These are phyloP conservation scores for Colletotrichum trifolii DNA, from an alignment of 2,329 filamentous ascomycete genomes.

Conservation along the genomic window DNA sequence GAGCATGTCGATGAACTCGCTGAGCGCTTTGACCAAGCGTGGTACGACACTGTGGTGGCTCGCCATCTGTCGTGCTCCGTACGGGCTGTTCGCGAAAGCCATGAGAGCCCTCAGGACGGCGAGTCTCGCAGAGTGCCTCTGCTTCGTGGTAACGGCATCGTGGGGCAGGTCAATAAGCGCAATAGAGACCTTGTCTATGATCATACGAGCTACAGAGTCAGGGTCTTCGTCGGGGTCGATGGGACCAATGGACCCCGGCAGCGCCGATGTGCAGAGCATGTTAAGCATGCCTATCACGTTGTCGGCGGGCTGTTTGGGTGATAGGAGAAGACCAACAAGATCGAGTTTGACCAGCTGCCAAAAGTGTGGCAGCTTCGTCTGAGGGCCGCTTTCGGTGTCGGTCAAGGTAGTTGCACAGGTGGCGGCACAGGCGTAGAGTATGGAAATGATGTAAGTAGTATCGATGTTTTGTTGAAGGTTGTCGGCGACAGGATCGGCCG, in stretches of 20 bases:
- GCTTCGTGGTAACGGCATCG: constrained; percentile 51
- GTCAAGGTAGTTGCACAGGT: constrained; percentile 62
- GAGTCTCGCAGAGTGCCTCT: constrained; percentile 57
- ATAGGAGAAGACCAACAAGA: constrained; percentile 74
- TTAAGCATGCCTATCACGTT: constrained; percentile 74
- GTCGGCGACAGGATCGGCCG: constrained; percentile 38
- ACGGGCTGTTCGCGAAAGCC: constrained; percentile 70
- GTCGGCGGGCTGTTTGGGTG: constrained; percentile 70
- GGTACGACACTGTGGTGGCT: constrained; percentile 77
- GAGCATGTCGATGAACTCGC: constrained; percentile 76
- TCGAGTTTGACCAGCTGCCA: constrained; percentile 77
- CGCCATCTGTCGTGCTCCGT: constrained; percentile 74
- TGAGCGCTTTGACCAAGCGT: constrained; percentile 75
- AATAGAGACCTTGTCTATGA: constrained; percentile 72
- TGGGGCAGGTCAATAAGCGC: constrained; percentile 69
- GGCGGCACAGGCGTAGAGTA: constrained; percentile 73
- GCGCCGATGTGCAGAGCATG: constrained; percentile 74
- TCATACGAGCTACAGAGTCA: constrained; percentile 54
- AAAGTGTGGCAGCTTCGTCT: constrained; percentile 58
- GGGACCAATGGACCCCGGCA: constrained; percentile 74
- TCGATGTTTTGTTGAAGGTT: constrained; percentile 67
- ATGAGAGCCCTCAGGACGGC: constrained; percentile 64
- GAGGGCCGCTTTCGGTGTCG: constrained; percentile 44
- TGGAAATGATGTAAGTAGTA: constrained; percentile 69
- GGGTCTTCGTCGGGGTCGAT: constrained; percentile 60